Percentiles rank a stretch among this genome's conserved stretches.
Conservation (phyloP, 2,329 filamentous ascomycete genomes). For the Nemania sp. region DNA sequence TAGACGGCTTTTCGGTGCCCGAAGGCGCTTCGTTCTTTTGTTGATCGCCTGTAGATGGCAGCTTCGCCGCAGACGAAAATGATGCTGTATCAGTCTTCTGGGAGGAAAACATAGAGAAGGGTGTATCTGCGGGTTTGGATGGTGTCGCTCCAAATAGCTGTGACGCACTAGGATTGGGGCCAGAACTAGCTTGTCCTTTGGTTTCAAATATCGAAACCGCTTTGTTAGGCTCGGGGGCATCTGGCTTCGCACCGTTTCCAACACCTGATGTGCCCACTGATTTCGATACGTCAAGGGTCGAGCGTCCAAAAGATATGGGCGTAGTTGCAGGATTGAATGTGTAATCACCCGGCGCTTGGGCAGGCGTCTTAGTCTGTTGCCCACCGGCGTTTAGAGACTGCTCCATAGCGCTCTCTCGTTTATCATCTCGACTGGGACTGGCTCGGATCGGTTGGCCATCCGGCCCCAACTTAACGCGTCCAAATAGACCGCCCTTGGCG, state of each 20-base stretch:
- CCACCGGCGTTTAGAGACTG: slow-evolving; percentile 22
- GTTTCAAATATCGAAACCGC: slow-evolving; percentile 28
- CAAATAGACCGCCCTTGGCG: slow-evolving; percentile 40
- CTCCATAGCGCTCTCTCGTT: slow-evolving; percentile 13
- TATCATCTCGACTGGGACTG: slow-evolving; percentile 27
- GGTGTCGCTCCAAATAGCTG: slow-evolving; percentile 31
- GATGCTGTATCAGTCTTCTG: slow-evolving; percentile 24
- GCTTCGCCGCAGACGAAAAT: background rate
- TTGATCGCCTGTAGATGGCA: slow-evolving; percentile 10
- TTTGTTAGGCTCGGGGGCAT: slow-evolving; percentile 35
- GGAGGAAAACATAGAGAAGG: slow-evolving; percentile 31
- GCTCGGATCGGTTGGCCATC: slow-evolving; percentile 40
- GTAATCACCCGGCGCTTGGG: slow-evolving; percentile 39
- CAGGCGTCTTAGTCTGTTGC: slow-evolving; percentile 30
- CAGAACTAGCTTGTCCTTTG: slow-evolving; percentile 13
- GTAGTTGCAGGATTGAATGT: slow-evolving; percentile 40
- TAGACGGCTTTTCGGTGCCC: slow-evolving; percentile 6
- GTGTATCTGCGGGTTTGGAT: slow-evolving; percentile 23
- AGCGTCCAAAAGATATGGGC: slow-evolving; percentile 36
- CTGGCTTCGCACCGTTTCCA: slow-evolving; percentile 33
- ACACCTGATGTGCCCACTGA: background rate
- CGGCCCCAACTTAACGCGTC: slow-evolving; percentile 38
- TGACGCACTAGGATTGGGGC: slow-evolving; percentile 16
- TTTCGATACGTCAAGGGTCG: slow-evolving; percentile 14
- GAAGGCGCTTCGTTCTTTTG: slow-evolving; percentile 17